Evolutionary conservation across 495 filamentous ascomycete genomes (phyloP).

Genomic region (Monascus purpureus): DNA sequence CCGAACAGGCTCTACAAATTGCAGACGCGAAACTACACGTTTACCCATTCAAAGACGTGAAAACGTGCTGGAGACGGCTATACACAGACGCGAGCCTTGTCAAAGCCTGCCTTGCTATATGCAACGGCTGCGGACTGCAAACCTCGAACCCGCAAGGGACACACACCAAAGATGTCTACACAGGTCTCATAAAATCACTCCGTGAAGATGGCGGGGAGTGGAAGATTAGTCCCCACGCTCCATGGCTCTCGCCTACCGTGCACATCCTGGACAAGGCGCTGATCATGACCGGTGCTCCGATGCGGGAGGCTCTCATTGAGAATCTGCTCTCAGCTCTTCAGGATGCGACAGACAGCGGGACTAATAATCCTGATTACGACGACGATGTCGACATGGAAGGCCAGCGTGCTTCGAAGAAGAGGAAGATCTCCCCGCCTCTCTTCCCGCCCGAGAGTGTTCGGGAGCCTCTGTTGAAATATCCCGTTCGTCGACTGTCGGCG

Average conservation of each 20-base stretch:
- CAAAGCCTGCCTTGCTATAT: slow-evolving; percentile 35
- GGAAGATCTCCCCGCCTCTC: slow-evolving; percentile 22
- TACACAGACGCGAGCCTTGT: slow-evolving; percentile 67
- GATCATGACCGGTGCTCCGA: slow-evolving; percentile 65
- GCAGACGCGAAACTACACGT: slow-evolving; percentile 55
- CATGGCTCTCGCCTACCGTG: slow-evolving; percentile 36
- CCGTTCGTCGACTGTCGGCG: slow-evolving; percentile 20
- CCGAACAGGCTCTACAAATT: slow-evolving; percentile 24
- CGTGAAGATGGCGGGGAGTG: neutral
- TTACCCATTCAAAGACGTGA: slow-evolving; percentile 62
- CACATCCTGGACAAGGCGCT: slow-evolving; percentile 60
- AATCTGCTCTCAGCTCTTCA: slow-evolving; percentile 17
- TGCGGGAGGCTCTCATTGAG: slow-evolving; percentile 49
- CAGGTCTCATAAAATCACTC: too few species aligned
- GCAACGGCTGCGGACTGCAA: slow-evolving; percentile 9
- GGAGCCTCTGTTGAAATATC: slow-evolving; percentile 18
- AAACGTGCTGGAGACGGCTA: slow-evolving; percentile 57
- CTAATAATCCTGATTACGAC: neutral
- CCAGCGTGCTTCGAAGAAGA: slow-evolving; percentile 13
- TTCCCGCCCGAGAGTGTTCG: slow-evolving; percentile 24
- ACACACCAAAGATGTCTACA: slow-evolving; percentile 2
- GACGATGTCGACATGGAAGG: slow-evolving; percentile 8
- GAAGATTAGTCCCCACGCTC: slow-evolving; percentile 1
- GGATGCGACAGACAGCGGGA: slow-evolving; percentile 5
- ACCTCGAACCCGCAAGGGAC: too few species aligned